Evolutionary conservation across 164 flowering plant genomes (phyloP), one percentile per base, ranked within the genome.

Genomic region (Chimonanthus praecox): DNA sequence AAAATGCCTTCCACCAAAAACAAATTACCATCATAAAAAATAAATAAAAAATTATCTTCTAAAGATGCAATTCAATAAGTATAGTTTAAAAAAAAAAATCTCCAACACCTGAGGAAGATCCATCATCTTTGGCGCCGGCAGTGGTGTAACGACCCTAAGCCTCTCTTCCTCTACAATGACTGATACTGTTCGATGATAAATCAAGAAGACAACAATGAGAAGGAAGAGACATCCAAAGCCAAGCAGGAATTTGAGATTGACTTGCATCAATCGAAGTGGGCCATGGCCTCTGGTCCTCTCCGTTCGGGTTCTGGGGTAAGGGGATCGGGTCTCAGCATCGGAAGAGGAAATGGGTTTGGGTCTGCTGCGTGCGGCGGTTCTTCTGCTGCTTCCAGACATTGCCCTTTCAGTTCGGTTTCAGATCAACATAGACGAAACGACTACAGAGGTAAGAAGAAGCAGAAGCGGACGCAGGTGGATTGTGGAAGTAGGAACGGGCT

Each of bases 121-220:
- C 70, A 66, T 76, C 74, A 71, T 65, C 74, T 47, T 71, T 0
- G 78, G 78, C 18, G 74, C 74, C 5, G 74, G 69, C 33, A 75
- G 50, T 65, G 77, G 73, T 18, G 77, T 75, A 15, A 75, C 73
- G 18, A 64, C 50, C 58, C 74, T 46, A 18, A 20, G 21, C 3
- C 43, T 51, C n/a, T 67, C 21, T 16, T 15, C 70, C 10, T 67
- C 64, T 5, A 18, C 20, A 43, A 9, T 50, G 6, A 47, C 49
- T 45, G 44, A 49, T 66, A 10, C 64, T 0, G 50, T 43, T 4
- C 18, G 47, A 21, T 33, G 21, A 48, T 76, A 76, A 64, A 76
- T 47, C 65, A 76, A 69, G 45, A 64, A 58, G 44, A 11, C 47
- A 18, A 47, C 60, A 45, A 76, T 20, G 16, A 49, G 10, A 7